A percentile compares a stretch with the other conserved stretches of the same genome.
phyloP scores from a whole-genome alignment of 2,329 filamentous ascomycete genomes.

The Pseudogymnoascus sp. region DNA sequence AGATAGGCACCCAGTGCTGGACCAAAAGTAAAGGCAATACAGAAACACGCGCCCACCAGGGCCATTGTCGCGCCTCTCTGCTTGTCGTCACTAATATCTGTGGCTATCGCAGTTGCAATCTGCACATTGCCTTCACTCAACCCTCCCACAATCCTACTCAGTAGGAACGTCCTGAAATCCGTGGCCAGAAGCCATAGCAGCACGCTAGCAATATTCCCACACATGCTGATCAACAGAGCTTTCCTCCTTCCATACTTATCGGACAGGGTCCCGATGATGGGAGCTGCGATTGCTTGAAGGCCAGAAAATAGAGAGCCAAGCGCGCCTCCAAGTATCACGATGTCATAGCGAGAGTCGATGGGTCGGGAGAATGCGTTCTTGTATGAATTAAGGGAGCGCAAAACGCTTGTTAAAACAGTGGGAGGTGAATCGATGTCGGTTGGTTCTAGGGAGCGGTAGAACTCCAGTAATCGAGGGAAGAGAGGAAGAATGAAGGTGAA shows the following conservation, averaged over 20 bases:
- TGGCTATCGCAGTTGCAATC: slow-evolving; percentile 90
- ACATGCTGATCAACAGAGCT: slow-evolving; percentile 85
- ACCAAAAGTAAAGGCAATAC: slow-evolving; percentile 92
- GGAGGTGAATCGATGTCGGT: slow-evolving; percentile 37
- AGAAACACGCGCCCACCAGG: slow-evolving; percentile 92
- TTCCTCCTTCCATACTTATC: slow-evolving; percentile 82
- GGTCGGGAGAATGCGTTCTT: slow-evolving; percentile 87
- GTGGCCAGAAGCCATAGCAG: slow-evolving; percentile 88
- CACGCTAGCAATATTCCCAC: slow-evolving; percentile 85
- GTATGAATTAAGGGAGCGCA: slow-evolving; percentile 83
- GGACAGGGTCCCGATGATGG: slow-evolving; percentile 80
- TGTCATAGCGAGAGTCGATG: slow-evolving; percentile 94
- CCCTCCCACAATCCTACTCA: slow-evolving; percentile 86
- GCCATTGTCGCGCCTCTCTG: slow-evolving; percentile 90
- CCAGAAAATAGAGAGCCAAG: slow-evolving; percentile 87
- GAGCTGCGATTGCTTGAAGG: slow-evolving; percentile 85
- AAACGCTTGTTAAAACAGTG: slow-evolving; percentile 70
- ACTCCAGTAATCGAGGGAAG: slow-evolving; percentile 90
- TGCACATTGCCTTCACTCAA: slow-evolving; percentile 96
- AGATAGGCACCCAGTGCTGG: slow-evolving; percentile 85
- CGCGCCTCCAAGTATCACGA: slow-evolving; percentile 87
- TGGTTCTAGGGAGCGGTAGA: slow-evolving; percentile 79
- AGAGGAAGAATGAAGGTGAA: slow-evolving; percentile 98
- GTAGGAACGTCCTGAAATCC: slow-evolving; percentile 92
- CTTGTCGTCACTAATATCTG: slow-evolving; percentile 83